These are phyloP conservation scores for Sporothrix curviconia DNA, from an alignment of 2,329 filamentous ascomycete species.

Conservation along the genomic window DNA sequence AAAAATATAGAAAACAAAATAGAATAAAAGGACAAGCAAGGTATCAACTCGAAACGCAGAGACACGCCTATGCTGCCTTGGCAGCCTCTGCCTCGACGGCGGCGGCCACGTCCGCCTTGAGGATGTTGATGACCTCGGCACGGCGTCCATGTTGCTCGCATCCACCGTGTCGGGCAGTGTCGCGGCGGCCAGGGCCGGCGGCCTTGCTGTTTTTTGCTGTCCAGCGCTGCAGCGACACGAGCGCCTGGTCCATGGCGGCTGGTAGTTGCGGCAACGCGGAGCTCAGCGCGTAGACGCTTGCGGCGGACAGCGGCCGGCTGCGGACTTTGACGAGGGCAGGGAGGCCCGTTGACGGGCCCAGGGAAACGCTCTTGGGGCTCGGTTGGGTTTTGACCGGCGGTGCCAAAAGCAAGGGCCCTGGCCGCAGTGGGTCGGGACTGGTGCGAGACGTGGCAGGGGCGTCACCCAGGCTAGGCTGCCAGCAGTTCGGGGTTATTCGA, in stretches of 20 bases:
- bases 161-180: constrained; percentile 59
- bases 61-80: not conserved
- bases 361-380: constrained; percentile 67
- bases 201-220: not conserved
- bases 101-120: constrained; percentile 48
- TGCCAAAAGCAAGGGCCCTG: no score
- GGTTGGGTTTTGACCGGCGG: constrained; percentile 45
- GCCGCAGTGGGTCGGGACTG: no score
- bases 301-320: constrained; percentile 57
- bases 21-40: not conserved
- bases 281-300: constrained; percentile 82
- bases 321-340: constrained; percentile 61
- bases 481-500: no score
- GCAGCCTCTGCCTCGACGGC: constrained; percentile 28
- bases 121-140: constrained; percentile 67
- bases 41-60: not conserved
- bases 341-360: constrained; percentile 60
- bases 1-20: not conserved
- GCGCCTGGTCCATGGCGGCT: constrained; percentile 66
- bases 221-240: constrained; percentile 43
- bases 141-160: constrained; percentile 77
- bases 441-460: no score
- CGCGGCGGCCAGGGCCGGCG: constrained; percentile 24
- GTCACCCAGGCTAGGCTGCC: no score
- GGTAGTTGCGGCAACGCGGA: constrained; percentile 82